Evolutionary conservation across 1,139 yeast genomes (phyloP), one percentile per base, ranked within the genome.

Genomic region (Suhomyces maxii): DNA sequence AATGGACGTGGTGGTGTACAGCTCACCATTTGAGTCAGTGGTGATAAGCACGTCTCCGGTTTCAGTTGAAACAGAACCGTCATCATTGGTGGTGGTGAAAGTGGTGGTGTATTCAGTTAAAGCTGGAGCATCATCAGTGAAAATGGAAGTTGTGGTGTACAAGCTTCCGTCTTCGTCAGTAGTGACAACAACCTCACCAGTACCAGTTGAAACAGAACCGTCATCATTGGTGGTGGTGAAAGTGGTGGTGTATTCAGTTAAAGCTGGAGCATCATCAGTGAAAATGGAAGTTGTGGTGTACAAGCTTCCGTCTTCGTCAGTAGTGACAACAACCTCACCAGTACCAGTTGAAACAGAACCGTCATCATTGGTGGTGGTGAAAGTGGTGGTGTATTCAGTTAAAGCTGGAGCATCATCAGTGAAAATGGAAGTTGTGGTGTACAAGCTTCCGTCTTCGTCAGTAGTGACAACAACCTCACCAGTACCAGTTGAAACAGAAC

Each of bases 101-200:
- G 18, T 18, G 4, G 18, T 18, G 4, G 18, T 18, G 18, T 18
- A 18, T 7, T 41, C 48, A 26, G 53, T 48, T 5, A 28, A 14
- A 28, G 32, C 34, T 5, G 23, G 9, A 34, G 25, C 18, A 34
- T 12, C 8, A 1, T 18, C 9, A 14, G 9, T 12, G 23, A 25
- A n/a, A 8, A 5, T 14, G 6, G n/a, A n/a, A n/a, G 36, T 34
- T 4, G 36, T 34, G 18, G 36, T 34, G 36, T 34, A 34, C 14
- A 36, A 25, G 6, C 31, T 26, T 30, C 35, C 34, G 6, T 13
- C 11, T 1, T 26, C 8, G 14, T 30, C 18, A 3, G 47, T 47
- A 3, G 52, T 40, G 7, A 45, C 47, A 30, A 42, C 30, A n/a
- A 47, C 51, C 18, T 34, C 47, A 1, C 40, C 50, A 8, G 47